A percentile compares a stretch with the other conserved stretches of the same genome.
Evolutionary conservation across 2,329 filamentous ascomycete species (phyloP).

Genomic region (Colletotrichum lentis): DNA sequence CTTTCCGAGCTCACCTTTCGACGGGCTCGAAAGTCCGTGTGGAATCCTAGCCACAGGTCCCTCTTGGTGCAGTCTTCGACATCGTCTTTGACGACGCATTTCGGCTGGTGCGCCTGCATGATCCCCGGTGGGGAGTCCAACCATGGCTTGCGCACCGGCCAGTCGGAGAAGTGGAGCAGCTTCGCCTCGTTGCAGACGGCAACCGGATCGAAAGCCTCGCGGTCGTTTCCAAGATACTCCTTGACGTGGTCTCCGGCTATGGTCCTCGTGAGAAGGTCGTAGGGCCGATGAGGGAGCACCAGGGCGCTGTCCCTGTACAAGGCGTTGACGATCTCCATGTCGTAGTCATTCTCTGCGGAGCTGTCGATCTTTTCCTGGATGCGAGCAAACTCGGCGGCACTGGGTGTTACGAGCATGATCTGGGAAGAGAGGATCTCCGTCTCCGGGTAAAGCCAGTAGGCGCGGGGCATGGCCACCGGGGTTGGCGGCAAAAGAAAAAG

Average conservation of each 20-base stretch:
- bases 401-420: conserved; percentile 69
- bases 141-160: conserved; percentile 40
- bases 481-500: conserved; percentile 70
- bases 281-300: conserved; percentile 70
- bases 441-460: conserved; percentile 71
- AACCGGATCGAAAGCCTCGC: conserved; percentile 65
- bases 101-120: conserved; percentile 18
- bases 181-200: conserved; percentile 65
- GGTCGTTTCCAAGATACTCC: conserved; percentile 49
- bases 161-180: conserved; percentile 54
- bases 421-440: conserved; percentile 65
- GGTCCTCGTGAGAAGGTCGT: conserved; percentile 68
- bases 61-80: conserved; percentile 31
- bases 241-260: conserved; percentile 62
- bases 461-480: conserved; percentile 71
- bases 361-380: conserved; percentile 42
- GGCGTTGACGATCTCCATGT: conserved; percentile 74
- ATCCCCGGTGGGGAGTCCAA: conserved; percentile 17
- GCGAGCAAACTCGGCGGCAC: conserved; percentile 57
- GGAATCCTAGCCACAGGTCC: conserved; percentile 36
- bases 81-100: conserved; percentile 16
- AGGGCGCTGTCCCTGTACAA: conserved; percentile 66
- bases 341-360: conserved; percentile 55
- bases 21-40: conserved; percentile 34
- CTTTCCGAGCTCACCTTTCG: conserved; percentile 4